A percentile compares a stretch with the other conserved stretches of the same genome.
Conservation (phyloP, 257 asterid species). For the Solanum ahanhuiri region DNA sequence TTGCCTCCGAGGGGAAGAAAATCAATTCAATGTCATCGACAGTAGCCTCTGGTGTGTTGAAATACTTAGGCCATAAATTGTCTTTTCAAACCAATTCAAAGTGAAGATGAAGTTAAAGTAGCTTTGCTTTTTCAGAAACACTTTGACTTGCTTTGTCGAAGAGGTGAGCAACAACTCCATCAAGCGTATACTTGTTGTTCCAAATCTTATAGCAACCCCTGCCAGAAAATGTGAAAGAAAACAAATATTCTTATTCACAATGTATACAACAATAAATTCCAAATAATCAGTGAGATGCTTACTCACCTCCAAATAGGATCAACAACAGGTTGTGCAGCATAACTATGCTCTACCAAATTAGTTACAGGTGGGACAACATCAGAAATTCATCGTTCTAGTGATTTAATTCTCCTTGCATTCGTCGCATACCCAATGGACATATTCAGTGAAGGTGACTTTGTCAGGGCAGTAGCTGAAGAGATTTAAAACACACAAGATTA, state of each 20-base stretch:
- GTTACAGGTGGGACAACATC: no score
- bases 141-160: constrained; percentile 23
- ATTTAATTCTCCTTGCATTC: neutral
- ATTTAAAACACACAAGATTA: neutral
- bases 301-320: constrained; percentile 61
- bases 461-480: constrained; percentile 12
- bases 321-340: constrained; percentile 11
- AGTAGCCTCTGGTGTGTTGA: constrained; percentile 21
- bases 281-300: neutral
- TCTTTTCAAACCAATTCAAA: constrained; percentile 51
- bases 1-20: constrained; percentile 45
- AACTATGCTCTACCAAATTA: no score
- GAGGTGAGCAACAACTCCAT: no score
- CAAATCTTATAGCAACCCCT: neutral
- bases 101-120: constrained; percentile 28
- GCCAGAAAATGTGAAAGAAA: constrained; percentile 1
- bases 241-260: neutral
- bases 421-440: constrained; percentile 10
- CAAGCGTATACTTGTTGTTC: no score
- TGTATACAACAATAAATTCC: neutral
- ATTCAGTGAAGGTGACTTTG: constrained; percentile 3
- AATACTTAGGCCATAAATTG: constrained; percentile 58
- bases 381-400: no score
- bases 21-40: constrained; percentile 49
- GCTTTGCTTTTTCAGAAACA: constrained; percentile 27